These are phyloP conservation scores for Raddia guianensis DNA, from an alignment of 176 grass and related monocot genomes.

Conservation along the genomic window DNA sequence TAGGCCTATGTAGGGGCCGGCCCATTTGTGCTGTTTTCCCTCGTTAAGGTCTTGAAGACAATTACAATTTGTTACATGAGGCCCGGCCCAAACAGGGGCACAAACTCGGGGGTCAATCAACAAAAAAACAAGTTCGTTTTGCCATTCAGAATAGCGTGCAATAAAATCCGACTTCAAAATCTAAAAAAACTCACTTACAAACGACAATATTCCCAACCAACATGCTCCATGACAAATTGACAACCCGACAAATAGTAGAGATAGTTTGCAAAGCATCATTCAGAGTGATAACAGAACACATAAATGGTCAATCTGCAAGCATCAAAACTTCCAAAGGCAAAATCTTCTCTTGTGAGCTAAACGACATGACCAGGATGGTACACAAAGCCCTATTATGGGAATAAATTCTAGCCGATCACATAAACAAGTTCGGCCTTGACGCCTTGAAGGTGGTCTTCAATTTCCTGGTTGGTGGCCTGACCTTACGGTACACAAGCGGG, in stretches of 20 bases:
- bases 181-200: too few relatives aligned
- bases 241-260: too few relatives aligned
- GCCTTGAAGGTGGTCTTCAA: conserved; percentile 95
- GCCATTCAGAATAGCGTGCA: not conserved
- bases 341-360: conserved; percentile 16
- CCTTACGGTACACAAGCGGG: conserved; percentile 76
- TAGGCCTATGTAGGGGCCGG: too few relatives aligned
- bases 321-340: conserved; percentile 40
- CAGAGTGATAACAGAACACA: conserved; percentile 9
- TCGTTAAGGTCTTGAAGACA: too few relatives aligned
- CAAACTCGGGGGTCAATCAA: too few relatives aligned
- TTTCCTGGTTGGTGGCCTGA: conserved; percentile 78
- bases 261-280: conserved; percentile 25
- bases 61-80: too few relatives aligned
- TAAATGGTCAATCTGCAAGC: conserved; percentile 21
- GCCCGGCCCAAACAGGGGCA: too few relatives aligned
- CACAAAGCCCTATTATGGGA: not conserved
- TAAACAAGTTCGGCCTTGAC: conserved; percentile 85
- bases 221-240: too few relatives aligned
- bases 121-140: not conserved
- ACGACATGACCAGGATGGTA: not conserved
- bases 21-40: too few relatives aligned
- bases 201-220: too few relatives aligned
- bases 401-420: conserved; percentile 33
- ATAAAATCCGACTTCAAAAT: too few relatives aligned